These are phyloP conservation scores for Eucalyptus pumila DNA, from an alignment of 345 rosid species.

Conservation along the genomic window DNA sequence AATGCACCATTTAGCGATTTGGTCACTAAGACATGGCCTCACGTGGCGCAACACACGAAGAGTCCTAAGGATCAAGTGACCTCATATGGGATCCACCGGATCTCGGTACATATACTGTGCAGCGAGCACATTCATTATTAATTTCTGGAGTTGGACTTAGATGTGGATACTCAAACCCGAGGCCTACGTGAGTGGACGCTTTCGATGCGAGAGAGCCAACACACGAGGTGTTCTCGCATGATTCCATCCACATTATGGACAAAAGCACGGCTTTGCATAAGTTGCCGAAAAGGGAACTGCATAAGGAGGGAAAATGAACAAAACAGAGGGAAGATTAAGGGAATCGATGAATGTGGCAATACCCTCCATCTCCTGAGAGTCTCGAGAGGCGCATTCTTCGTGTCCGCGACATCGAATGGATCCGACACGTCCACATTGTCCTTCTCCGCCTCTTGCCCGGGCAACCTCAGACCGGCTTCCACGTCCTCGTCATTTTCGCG, in stretches of 20 bases:
- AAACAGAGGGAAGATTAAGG: background rate
- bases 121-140: background rate
- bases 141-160: background rate
- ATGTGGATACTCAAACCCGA: background rate
- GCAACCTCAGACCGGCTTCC: slow-evolving; percentile 21
- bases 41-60: background rate
- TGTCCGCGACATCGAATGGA: slow-evolving; percentile 63
- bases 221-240: background rate
- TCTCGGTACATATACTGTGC: background rate
- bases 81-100: background rate
- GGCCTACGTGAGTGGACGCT: background rate
- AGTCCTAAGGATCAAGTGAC: background rate
- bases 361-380: slow-evolving; percentile 88
- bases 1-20: background rate
- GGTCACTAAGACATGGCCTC: background rate
- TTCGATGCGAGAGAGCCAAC: background rate
- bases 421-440: slow-evolving; percentile 21
- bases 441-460: slow-evolving; percentile 8
- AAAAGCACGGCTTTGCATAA: background rate
- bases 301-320: background rate
- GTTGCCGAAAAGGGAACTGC: background rate
- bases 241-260: background rate
- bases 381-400: slow-evolving; percentile 55
- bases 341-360: background rate
- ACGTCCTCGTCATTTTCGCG: background rate